A percentile compares a stretch with the other conserved stretches of the same genome.
phyloP scores from a whole-genome alignment of 164 flowering plant genomes.

The Piper longum region DNA sequence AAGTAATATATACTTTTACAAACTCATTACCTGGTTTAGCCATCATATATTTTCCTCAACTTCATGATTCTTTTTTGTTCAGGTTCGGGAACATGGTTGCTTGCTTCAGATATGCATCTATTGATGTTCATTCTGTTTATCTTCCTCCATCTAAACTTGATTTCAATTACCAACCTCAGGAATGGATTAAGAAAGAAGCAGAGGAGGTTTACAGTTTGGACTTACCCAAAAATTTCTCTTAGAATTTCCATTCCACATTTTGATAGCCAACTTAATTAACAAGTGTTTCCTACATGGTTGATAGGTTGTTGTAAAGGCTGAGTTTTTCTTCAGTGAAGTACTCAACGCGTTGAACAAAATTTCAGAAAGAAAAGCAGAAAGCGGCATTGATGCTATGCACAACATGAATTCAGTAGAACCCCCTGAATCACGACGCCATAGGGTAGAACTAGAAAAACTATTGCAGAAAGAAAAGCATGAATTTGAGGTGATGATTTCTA shows the following conservation, averaged over 20 bases:
- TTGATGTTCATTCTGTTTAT: conserved; percentile 82
- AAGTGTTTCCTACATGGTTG: conserved; percentile 5
- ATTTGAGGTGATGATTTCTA: conserved; percentile 45
- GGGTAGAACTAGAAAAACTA: conserved; percentile 51
- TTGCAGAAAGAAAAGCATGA: conserved; percentile 65
- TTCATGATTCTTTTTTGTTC: conserved; percentile 11
- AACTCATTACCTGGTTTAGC: not conserved
- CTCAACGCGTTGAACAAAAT: conserved; percentile 48
- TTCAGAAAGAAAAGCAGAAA: conserved; percentile 28
- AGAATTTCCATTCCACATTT: not conserved
- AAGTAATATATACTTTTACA: not conserved
- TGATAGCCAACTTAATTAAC: not conserved
- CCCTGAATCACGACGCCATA: conserved; percentile 36
- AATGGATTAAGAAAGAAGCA: conserved; percentile 73
- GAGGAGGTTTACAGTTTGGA: conserved; percentile 33
- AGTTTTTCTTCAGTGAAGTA: conserved; percentile 71
- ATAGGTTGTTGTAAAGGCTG: conserved; percentile 59
- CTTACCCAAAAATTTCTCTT: not conserved
- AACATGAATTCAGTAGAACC: conserved; percentile 14
- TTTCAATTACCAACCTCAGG: conserved; percentile 59
- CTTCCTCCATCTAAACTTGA: conserved; percentile 80
- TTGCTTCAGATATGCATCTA: conserved; percentile 95
- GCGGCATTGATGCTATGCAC: conserved; percentile 4
- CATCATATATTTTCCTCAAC: conserved; percentile 1
- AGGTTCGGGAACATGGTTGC: conserved; percentile 97